Conservation (phyloP, 2,329 filamentous ascomycete genomes). For the Aureobasidium pullulans region DNA sequence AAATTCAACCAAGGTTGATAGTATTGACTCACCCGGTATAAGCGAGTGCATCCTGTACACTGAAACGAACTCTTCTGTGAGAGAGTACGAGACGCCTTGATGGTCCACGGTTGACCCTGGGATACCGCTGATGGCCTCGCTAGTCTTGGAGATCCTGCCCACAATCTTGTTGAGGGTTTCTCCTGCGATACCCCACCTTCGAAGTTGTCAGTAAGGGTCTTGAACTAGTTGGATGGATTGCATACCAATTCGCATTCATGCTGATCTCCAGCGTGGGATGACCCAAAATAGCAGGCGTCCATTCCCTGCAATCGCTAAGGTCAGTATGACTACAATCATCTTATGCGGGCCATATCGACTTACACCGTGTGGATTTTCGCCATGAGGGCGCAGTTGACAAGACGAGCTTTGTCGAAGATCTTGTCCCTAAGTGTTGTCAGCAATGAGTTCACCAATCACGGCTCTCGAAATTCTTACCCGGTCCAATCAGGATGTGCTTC, state of each 20-base stretch:
- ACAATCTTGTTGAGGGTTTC: slow-evolving; percentile 27
- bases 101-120: slow-evolving; percentile 34
- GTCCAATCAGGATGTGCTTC: slow-evolving; percentile 31
- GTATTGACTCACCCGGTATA: slow-evolving; percentile 23
- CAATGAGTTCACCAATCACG: background rate
- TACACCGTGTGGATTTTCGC: slow-evolving; percentile 43
- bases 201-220: background rate
- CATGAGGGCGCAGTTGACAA: slow-evolving; percentile 42
- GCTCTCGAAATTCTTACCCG: background rate
- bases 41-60: slow-evolving; percentile 39
- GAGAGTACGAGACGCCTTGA: slow-evolving; percentile 32
- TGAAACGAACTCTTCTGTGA: slow-evolving; percentile 40
- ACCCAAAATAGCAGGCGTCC: slow-evolving; percentile 42
- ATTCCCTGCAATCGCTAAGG: slow-evolving; percentile 25
- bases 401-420: slow-evolving; percentile 39
- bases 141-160: slow-evolving; percentile 32
- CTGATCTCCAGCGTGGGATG: slow-evolving; percentile 38
- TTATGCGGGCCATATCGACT: background rate
- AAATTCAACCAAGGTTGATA: background rate
- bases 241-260: slow-evolving; percentile 43
- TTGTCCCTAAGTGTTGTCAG: slow-evolving; percentile 24
- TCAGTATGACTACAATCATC: background rate
- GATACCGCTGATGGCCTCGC: slow-evolving; percentile 35
- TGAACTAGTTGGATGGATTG: background rate
- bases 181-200: slow-evolving; percentile 19